A percentile compares a stretch with the other conserved stretches of the same genome.
phyloP scores from a whole-genome alignment of 805 yeast genomes.

The Metschnikowia proteae region DNA sequence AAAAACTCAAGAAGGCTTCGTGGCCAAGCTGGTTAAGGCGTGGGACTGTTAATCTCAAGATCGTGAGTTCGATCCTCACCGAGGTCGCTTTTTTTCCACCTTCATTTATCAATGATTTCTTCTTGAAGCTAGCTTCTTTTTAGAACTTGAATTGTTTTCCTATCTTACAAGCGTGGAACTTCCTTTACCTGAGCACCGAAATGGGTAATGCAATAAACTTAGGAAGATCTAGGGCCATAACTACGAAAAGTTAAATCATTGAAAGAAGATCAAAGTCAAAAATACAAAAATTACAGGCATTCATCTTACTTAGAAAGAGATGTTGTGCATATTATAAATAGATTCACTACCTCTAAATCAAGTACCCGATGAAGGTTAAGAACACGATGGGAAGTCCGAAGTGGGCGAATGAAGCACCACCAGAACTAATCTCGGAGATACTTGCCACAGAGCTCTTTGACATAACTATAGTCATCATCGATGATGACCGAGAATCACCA shows the following conservation, averaged over 20 bases:
- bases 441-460: not conserved
- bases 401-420: not conserved
- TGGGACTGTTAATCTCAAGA: conserved; percentile 30
- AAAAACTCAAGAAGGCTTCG: conserved; percentile 16
- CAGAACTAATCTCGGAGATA: not conserved
- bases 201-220: no score
- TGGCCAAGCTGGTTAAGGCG: conserved; percentile 30
- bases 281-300: no score
- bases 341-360: not conserved
- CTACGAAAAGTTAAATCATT: no score
- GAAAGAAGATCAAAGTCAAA: no score
- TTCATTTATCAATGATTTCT: not conserved
- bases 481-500: not conserved
- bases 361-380: not conserved
- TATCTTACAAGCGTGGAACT: no score
- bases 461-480: not conserved
- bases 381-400: not conserved
- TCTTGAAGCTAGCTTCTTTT: not conserved
- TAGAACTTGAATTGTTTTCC: no score
- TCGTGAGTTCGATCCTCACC: conserved; percentile 34
- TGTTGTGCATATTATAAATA: not conserved
- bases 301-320: no score
- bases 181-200: no score
- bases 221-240: no score
- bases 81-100: conserved; percentile 22